Conservation (phyloP, 345 rosid species). For the Populus nigra region DNA sequence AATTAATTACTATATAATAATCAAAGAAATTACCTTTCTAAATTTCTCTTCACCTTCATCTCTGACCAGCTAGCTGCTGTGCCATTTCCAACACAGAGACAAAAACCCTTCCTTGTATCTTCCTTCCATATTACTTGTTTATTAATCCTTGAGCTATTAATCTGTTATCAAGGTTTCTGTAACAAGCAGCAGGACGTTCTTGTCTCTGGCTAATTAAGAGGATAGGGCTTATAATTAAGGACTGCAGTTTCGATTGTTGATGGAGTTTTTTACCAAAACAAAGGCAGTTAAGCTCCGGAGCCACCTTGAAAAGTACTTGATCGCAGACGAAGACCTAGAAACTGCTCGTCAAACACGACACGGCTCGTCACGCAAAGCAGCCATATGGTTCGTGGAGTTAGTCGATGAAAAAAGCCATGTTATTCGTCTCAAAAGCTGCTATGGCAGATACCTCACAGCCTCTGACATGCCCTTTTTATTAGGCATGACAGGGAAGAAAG, state of each 20-base stretch:
- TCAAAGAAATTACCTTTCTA: not conserved
- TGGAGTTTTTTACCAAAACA: constrained; percentile 72
- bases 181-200: not conserved
- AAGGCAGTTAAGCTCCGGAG: constrained; percentile 68
- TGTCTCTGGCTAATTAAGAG: not conserved
- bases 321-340: constrained; percentile 68
- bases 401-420: constrained; percentile 41
- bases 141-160: not conserved
- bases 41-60: not conserved
- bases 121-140: not conserved
- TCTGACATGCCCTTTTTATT: constrained; percentile 68
- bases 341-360: constrained; percentile 74
- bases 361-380: constrained; percentile 47
- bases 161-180: not conserved
- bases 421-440: constrained; percentile 51
- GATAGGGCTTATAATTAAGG: not conserved
- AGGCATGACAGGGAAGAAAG: constrained; percentile 85
- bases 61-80: too few relatives aligned
- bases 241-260: constrained; percentile 1
- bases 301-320: constrained; percentile 77
- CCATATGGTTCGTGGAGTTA: constrained; percentile 71
- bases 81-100: not conserved
- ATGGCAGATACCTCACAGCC: constrained; percentile 72
- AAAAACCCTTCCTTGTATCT: not conserved
- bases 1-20: not conserved